phyloP scores from a whole-genome alignment of 202 grass and related monocot genomes.

The Carex sylvatica region DNA sequence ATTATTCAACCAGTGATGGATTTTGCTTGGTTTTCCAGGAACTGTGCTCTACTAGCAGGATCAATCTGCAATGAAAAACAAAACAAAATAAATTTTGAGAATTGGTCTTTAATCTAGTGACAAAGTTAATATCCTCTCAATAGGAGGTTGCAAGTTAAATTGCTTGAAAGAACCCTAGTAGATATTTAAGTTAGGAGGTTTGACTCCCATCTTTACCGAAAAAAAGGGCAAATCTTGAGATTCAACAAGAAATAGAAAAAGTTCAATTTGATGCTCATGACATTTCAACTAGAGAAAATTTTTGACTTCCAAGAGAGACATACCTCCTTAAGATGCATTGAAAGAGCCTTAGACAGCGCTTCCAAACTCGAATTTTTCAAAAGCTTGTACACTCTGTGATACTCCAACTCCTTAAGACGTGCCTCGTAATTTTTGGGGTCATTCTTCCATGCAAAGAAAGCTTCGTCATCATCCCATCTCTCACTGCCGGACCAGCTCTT shows the following conservation, averaged over 20 bases:
- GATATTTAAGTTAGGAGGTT: too few species aligned
- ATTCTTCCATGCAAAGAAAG: conserved; percentile 84
- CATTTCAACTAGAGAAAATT: neutral
- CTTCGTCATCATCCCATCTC: conserved; percentile 72
- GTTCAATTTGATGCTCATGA: neutral
- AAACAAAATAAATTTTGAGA: neutral
- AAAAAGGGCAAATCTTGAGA: conserved; percentile 8
- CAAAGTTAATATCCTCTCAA: too few species aligned
- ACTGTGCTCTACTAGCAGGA: conserved; percentile 60
- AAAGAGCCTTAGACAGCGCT: conserved; percentile 60
- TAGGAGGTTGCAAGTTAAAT: too few species aligned
- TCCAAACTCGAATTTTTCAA: conserved; percentile 64
- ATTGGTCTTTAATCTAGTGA: too few species aligned
- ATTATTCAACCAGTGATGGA: conserved; percentile 39
- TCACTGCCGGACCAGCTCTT: conserved; percentile 52
- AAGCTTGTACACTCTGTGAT: conserved; percentile 54
- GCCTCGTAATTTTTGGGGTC: conserved; percentile 65
- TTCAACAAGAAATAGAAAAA: conserved; percentile 8
- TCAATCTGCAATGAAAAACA: conserved; percentile 64
- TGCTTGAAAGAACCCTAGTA: too few species aligned
- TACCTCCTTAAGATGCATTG: conserved; percentile 77
- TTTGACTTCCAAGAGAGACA: conserved; percentile 8
- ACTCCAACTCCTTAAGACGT: conserved; percentile 64
- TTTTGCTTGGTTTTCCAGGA: conserved; percentile 68
- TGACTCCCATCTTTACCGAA: too few species aligned